Evolutionary conservation across 257 asterid genomes (phyloP), one percentile per base, ranked within the genome.

Genomic region (Nemophila menziesii): DNA sequence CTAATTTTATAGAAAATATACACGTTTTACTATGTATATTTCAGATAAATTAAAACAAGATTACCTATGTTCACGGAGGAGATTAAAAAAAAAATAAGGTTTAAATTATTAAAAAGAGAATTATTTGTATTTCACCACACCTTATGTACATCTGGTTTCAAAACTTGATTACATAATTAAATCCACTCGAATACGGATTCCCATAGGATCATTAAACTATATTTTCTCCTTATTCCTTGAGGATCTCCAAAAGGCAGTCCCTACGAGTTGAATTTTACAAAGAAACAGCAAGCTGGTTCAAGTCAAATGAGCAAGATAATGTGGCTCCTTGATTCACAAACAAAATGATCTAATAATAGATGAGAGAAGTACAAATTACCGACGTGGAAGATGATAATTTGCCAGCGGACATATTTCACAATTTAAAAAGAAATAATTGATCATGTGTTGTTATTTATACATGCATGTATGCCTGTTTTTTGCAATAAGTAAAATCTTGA

Each of bases 231-330:
- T n/a, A n/a, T 56, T 58, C 69, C 36, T 63, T 63, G 48, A 46
- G 18, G 18, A 51, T 19, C 49, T 34, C 60, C 64, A 63, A 63
- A 18, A 50, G 69, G 59, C 64, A 39, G 27, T 42, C 43, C 27
- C 49, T 9, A 29, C 36, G 22, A 26, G 43, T 19, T n/a, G 44
- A 22, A 29, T 7, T 7, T 10, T 7, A 7, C 12, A 10, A 29
- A 29, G 12, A 29, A 7, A 5, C 12, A 29, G 36, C 12, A 29
- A 13, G n/a, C n/a, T n/a, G 36, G 2, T 39, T 1, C 9, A 50
- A 16, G 17, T 39, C 56, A n/a, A n/a, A 2, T 29, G 8, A 29
- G 36, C 36, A 29, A 29, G 12, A 29, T 29, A 29, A 29, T 29
- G 36, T 29, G 36, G 36, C 36, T 5, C 7, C 36, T 29, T 29